These are phyloP conservation scores for Calonectria pauciramosa DNA, from an alignment of 2,329 filamentous ascomycete genomes.

Conservation along the genomic window DNA sequence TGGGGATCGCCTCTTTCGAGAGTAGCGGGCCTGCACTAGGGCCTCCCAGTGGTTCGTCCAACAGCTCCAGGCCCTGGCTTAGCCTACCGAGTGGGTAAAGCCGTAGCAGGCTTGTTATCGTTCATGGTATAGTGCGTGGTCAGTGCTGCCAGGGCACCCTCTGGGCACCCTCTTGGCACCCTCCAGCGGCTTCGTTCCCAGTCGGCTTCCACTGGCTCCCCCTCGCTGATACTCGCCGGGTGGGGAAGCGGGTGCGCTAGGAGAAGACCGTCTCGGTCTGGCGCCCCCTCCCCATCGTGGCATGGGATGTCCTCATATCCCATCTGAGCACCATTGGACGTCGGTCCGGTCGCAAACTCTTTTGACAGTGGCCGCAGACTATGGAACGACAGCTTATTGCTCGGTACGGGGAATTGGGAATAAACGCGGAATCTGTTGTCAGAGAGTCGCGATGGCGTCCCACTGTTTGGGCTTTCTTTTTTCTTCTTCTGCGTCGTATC, in stretches of 20 bases:
- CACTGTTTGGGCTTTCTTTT: not conserved
- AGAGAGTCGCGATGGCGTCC: not conserved
- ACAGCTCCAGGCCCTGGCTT: conserved; percentile 9
- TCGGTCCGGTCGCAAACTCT: conserved; percentile 1
- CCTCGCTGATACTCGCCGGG: not conserved
- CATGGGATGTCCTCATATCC: not conserved
- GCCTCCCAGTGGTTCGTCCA: conserved; percentile 14
- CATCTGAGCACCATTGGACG: not conserved
- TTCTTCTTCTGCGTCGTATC: not conserved
- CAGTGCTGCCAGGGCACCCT: conserved; percentile 10
- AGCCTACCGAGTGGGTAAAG: conserved; percentile 15
- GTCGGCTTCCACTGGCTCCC: not conserved
- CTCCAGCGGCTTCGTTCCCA: not conserved
- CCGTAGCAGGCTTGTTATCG: conserved; percentile 8
- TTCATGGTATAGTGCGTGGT: conserved; percentile 7
- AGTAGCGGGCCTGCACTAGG: conserved; percentile 8
- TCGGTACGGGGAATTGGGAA: not conserved
- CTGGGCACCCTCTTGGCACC: not conserved
- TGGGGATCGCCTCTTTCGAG: conserved; percentile 9
- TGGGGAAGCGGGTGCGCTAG: conserved; percentile 41
- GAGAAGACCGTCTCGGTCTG: conserved; percentile 31
- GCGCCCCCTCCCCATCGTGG: conserved; percentile 20
- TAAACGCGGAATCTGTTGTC: not conserved
- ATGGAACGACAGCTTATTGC: not conserved
- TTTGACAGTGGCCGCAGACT: not conserved